phyloP scores from a whole-genome alignment of 441 rosid genomes.

The Gossypium lobatum region DNA sequence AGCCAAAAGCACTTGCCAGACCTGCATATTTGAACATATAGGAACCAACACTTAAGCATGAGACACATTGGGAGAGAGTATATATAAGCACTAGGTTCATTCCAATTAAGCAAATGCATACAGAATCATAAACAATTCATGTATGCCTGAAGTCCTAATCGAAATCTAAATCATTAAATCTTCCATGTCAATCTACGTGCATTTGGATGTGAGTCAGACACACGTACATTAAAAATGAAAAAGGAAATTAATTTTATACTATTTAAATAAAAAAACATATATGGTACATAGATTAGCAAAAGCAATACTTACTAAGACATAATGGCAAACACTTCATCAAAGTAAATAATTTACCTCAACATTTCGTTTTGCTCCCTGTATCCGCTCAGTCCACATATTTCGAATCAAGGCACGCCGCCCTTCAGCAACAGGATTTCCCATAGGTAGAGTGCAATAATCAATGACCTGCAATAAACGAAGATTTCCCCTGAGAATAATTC shows the following conservation, averaged over 20 bases:
- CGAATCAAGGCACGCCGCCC: constrained; percentile 88
- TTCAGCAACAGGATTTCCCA: constrained; percentile 75
- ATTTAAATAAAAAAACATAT: background rate
- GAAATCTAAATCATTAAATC: constrained; percentile 1
- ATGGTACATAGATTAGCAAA: background rate
- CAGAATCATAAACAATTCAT: too few relatives aligned
- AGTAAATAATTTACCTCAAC: constrained; percentile 67
- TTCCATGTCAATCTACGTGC: background rate
- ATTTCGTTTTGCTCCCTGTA: constrained; percentile 92
- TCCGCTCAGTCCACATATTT: constrained; percentile 99
- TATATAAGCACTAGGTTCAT: constrained; percentile 10
- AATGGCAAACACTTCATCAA: background rate
- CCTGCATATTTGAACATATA: constrained; percentile 39
- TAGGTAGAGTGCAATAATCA: constrained; percentile 91
- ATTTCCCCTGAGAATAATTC: background rate
- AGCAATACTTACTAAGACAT: background rate
- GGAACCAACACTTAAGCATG: constrained; percentile 6
- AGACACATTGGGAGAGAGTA: background rate
- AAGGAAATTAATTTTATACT: background rate
- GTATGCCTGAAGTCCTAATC: background rate
- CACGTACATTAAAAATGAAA: background rate
- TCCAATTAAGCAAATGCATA: constrained; percentile 9
- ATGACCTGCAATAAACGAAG: constrained; percentile 54
- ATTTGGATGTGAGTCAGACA: too few relatives aligned
- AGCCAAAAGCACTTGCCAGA: constrained; percentile 88